Conservation (phyloP, 352 stramenopile species). For the Pythium guiyangense region DNA sequence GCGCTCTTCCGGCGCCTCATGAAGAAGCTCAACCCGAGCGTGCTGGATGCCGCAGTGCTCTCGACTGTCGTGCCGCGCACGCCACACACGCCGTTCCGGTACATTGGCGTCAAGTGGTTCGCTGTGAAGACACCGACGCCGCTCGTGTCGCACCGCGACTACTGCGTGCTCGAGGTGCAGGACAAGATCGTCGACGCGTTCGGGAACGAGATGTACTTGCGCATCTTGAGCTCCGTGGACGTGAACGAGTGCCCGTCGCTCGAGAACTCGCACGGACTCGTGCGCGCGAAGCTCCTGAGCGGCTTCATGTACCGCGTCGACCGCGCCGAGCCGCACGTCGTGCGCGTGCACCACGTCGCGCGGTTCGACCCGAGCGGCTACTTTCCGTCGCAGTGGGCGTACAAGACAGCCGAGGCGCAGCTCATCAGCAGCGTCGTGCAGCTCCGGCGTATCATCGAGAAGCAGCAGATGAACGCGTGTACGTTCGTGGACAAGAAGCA, state of each 20-base stretch:
- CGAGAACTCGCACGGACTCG: conserved; percentile 80
- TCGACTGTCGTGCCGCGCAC: conserved; percentile 75
- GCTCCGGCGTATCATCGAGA: conserved; percentile 76
- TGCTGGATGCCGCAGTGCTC: conserved; percentile 78
- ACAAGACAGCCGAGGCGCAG: conserved; percentile 81
- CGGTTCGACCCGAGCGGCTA: conserved; percentile 73
- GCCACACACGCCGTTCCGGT: conserved; percentile 62
- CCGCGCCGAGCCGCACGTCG: conserved; percentile 55
- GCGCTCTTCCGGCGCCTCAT: conserved; percentile 70
- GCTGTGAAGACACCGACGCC: conserved; percentile 76
- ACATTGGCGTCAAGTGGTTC: conserved; percentile 89
- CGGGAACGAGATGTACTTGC: conserved; percentile 84
- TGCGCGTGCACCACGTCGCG: conserved; percentile 76
- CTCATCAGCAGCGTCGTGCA: conserved; percentile 75
- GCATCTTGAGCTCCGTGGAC: conserved; percentile 79
- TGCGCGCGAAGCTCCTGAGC: conserved; percentile 76
- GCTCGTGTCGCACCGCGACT: conserved; percentile 81
- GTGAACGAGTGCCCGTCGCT: conserved; percentile 77
- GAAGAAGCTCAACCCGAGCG: conserved; percentile 70
- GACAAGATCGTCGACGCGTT: conserved; percentile 81
- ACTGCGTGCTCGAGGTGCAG: conserved; percentile 82
- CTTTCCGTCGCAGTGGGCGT: conserved; percentile 76
- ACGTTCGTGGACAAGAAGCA: conserved; percentile 80
- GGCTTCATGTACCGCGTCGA: conserved; percentile 80
- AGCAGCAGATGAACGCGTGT: conserved; percentile 84